Evolutionary conservation across 345 rosid genomes (phyloP), one percentile per base, ranked within the genome.

Genomic region (Bretschneidera sinensis): DNA sequence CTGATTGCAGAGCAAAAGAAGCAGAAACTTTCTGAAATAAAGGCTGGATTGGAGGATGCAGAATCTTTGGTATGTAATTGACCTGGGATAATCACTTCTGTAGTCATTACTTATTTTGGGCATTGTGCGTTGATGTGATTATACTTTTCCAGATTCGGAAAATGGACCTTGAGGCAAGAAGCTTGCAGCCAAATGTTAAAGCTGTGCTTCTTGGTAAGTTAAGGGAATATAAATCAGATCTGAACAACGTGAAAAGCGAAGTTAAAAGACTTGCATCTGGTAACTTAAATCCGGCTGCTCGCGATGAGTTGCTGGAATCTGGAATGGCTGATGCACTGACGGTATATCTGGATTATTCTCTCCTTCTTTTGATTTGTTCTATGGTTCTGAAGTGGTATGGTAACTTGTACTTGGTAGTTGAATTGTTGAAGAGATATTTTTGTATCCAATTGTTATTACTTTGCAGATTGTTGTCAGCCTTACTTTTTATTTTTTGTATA

Each of bases 141-240:
- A 1, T 68, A 10, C 19, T 31, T 53, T 48, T 22, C 63, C 68
- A 85, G 91, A 79, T 87, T 64, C 78, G 85, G 67, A 90, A 90
- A 70, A 87, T 90, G 97, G 97, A 90, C 76, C 79, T 83, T 17
- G 95, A 90, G 74, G 97, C 92, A 21, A 87, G 95, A 76, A 83
- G 81, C 63, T 80, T 90, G 67, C 92, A 67, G 57, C 88, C 95
- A 17, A 78, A 68, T 70, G 64, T 79, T 33, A 90, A 83, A 76
- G 83, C 87, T 20, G 75, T 64, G 54, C 97, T 87, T 68, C 90
- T 90, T 57, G 71, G 81, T 65, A 90, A 90, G 76, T 53, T 90
- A 51, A 74, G 95, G 78, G 97, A 90, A 69, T 90, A 83, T 63
- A 90, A 85, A 63, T 83, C 97, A 25, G 95, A 90, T 81, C 73